Evolutionary conservation across 2,329 filamentous ascomycete species (phyloP).

Genomic region (Neonectria coccinea): DNA sequence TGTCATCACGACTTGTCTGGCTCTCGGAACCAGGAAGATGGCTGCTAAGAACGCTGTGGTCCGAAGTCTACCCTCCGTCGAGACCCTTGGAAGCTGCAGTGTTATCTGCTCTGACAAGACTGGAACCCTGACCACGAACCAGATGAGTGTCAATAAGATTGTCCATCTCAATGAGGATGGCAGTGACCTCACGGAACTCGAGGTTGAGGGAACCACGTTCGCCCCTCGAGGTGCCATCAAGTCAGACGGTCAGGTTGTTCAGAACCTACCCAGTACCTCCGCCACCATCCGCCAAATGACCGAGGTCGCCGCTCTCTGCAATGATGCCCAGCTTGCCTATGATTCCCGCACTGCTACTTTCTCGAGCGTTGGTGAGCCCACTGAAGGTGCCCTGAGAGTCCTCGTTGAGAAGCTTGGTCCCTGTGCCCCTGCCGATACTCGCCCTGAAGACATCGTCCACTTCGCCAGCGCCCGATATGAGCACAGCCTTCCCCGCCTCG

Average conservation of each 20-base stretch:
- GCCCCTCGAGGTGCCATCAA: constrained; percentile 82
- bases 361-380: constrained; percentile 91
- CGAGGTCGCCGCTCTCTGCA: constrained; percentile 82
- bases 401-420: constrained; percentile 96
- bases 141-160: constrained; percentile 98
- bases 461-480: constrained; percentile 89
- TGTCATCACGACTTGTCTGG: constrained; percentile 98
- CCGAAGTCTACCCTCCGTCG: constrained; percentile 93
- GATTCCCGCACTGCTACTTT: constrained; percentile 81
- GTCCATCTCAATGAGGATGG: constrained; percentile 84
- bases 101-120: constrained; percentile 99
- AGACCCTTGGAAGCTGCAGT: constrained; percentile 98
- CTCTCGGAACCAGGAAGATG: constrained; percentile 97
- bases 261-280: constrained; percentile 77
- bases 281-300: constrained; percentile 83
- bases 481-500: constrained; percentile 76
- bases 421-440: constrained; percentile 67
- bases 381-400: constrained; percentile 91
- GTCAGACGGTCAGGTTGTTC: constrained; percentile 73
- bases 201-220: constrained; percentile 94
- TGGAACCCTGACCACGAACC: constrained; percentile 96
- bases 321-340: constrained; percentile 86
- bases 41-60: constrained; percentile 98
- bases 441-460: constrained; percentile 76
- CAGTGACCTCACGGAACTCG: constrained; percentile 82